Evolutionary conservation across 2,329 filamentous ascomycete species (phyloP).

Genomic region (Aureobasidium sp.): DNA sequence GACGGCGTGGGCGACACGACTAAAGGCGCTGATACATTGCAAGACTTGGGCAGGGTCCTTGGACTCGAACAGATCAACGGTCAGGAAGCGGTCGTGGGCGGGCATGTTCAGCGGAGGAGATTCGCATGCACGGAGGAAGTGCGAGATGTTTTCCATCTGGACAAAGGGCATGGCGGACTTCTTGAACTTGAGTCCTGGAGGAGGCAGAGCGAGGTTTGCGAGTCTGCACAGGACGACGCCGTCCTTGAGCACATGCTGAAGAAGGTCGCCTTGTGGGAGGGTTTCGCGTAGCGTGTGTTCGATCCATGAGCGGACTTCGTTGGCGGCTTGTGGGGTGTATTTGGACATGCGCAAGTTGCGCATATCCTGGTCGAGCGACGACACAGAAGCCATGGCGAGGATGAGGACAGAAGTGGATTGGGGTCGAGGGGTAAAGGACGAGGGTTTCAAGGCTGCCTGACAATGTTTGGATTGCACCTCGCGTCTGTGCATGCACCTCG

Average conservation of each 20-base stretch:
- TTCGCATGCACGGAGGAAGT: constrained; percentile 87
- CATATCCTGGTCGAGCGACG: constrained; percentile 91
- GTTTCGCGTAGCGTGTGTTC: constrained; percentile 70
- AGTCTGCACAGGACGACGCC: constrained; percentile 90
- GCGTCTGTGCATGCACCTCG: constrained; percentile 13
- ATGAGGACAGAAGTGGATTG: neutral
- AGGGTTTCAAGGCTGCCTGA: neutral
- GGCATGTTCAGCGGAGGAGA: constrained; percentile 76
- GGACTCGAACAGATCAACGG: constrained; percentile 88
- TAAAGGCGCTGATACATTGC: constrained; percentile 88
- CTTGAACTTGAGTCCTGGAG: constrained; percentile 82
- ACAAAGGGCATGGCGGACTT: constrained; percentile 93
- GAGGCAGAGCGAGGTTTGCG: constrained; percentile 69
- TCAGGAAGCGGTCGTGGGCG: constrained; percentile 92
- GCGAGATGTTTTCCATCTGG: constrained; percentile 98
- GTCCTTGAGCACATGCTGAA: constrained; percentile 77
- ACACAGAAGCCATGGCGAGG: constrained; percentile 75
- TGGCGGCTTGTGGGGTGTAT: constrained; percentile 85
- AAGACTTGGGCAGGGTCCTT: constrained; percentile 96
- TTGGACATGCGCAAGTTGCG: constrained; percentile 85
- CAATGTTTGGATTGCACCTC: constrained; percentile 3
- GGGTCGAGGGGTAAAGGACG: constrained; percentile 11
- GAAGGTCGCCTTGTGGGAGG: constrained; percentile 65
- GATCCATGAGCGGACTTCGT: constrained; percentile 80
- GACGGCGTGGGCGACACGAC: constrained; percentile 68